Evolutionary conservation across 2,329 filamentous ascomycete species (phyloP).

Genomic region (Cercospora brassicicola): DNA sequence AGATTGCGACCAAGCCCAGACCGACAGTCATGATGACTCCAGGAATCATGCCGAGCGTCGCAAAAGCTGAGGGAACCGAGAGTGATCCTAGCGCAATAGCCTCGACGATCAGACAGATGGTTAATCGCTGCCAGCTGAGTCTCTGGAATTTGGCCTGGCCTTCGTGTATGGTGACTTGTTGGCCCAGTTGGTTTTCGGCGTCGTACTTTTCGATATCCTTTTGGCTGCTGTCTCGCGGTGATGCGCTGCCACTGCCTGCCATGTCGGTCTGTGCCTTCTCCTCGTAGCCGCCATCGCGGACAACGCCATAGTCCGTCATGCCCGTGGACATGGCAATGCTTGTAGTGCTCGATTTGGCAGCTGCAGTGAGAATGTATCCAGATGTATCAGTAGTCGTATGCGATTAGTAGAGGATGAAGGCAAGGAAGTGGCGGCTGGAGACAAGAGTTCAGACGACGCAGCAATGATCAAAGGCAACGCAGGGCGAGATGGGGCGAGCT

Average conservation of each 20-base stretch:
- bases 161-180: conserved; percentile 34
- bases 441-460: conserved; percentile 14
- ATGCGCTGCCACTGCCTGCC: conserved; percentile 13
- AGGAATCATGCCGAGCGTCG: conserved; percentile 56
- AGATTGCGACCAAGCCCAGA: conserved; percentile 59
- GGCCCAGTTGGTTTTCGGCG: conserved; percentile 20
- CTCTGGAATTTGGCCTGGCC: conserved; percentile 41
- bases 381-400: neutral
- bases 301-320: conserved; percentile 20
- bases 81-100: conserved; percentile 61
- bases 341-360: neutral
- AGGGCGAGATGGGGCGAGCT: conserved; percentile 15
- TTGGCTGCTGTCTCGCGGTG: conserved; percentile 12
- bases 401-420: neutral
- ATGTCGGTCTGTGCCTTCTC: conserved; percentile 9
- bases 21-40: conserved; percentile 57
- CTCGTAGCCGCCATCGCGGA: conserved; percentile 22
- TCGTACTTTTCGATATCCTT: conserved; percentile 20
- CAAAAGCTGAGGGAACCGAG: conserved; percentile 57
- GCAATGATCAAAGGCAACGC: conserved; percentile 5
- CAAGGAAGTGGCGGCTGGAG: conserved; percentile 5
- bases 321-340: conserved; percentile 18
- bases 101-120: conserved; percentile 57
- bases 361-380: neutral
- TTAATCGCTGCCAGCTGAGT: conserved; percentile 51